phyloP scores from a whole-genome alignment of 2,329 filamentous ascomycete genomes.

The Calonectria hawksworthii region DNA sequence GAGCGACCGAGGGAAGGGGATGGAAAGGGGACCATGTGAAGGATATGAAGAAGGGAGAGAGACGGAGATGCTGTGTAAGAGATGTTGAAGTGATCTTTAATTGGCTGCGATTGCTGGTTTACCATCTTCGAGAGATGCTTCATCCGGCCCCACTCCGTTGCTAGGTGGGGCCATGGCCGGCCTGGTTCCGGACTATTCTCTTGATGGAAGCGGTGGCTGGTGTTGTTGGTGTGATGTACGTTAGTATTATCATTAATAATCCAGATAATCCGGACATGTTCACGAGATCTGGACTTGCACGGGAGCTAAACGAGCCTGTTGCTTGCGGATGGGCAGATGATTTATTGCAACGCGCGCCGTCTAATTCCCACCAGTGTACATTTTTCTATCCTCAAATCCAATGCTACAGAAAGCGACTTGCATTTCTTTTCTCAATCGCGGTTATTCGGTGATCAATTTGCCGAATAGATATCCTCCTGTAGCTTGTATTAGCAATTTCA shows the following conservation, averaged over 20 bases:
- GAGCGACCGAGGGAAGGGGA: constrained; percentile 8
- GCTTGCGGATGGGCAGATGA: neutral
- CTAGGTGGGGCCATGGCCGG: constrained; percentile 22
- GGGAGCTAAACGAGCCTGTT: no score
- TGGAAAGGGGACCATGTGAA: neutral
- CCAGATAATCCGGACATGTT: neutral
- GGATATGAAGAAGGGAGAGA: no score
- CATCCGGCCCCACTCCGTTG: constrained; percentile 22
- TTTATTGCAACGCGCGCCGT: neutral
- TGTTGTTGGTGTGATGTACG: neutral
- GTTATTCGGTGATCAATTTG: neutral
- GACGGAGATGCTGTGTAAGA: constrained; percentile 1
- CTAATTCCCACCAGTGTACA: neutral
- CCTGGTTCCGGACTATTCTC: neutral
- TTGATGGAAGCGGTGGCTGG: neutral
- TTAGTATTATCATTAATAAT: neutral
- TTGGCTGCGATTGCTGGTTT: neutral
- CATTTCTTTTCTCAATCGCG: no score
- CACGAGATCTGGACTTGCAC: neutral
- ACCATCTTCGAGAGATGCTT: neutral
- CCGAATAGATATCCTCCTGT: neutral
- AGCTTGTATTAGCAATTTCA: neutral
- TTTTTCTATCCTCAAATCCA: neutral
- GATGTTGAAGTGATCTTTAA: neutral
- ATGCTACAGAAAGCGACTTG: no score